A percentile compares a stretch with the other conserved stretches of the same genome.
phyloP scores from a whole-genome alignment of 140 eudicot species.

The Anethum foeniculum region DNA sequence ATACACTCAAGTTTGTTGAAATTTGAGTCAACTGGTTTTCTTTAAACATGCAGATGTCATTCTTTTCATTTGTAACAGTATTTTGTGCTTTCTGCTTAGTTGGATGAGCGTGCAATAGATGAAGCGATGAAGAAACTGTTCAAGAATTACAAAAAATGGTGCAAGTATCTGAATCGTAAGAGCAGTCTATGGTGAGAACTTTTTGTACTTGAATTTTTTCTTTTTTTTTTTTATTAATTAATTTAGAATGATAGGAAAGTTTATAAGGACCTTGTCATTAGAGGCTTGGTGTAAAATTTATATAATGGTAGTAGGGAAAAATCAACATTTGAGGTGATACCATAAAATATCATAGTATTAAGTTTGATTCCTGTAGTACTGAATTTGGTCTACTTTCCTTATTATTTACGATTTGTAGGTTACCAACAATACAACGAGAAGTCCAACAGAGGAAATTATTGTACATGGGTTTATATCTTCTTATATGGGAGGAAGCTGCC shows the following conservation, averaged over 20 bases:
- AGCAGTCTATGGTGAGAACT: constrained; percentile 86
- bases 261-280: not conserved
- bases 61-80: not conserved
- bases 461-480: no score
- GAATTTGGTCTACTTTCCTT: no score
- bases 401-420: no score
- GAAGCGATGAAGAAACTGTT: constrained; percentile 98
- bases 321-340: no score
- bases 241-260: not conserved
- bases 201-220: not conserved
- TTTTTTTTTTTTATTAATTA: not conserved
- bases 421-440: no score
- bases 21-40: not conserved
- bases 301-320: no score
- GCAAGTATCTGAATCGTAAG: constrained; percentile 92
- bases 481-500: no score
- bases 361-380: no score
- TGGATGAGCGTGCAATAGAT: constrained; percentile 93
- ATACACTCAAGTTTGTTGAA: not conserved
- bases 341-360: no score
- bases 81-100: constrained; percentile 26
- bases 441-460: no score
- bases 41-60: not conserved
- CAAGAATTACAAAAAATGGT: constrained; percentile 95
- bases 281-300: not conserved